Evolutionary conservation across 2,329 filamentous ascomycete species (phyloP).

Genomic region (Trichoderma sp.): DNA sequence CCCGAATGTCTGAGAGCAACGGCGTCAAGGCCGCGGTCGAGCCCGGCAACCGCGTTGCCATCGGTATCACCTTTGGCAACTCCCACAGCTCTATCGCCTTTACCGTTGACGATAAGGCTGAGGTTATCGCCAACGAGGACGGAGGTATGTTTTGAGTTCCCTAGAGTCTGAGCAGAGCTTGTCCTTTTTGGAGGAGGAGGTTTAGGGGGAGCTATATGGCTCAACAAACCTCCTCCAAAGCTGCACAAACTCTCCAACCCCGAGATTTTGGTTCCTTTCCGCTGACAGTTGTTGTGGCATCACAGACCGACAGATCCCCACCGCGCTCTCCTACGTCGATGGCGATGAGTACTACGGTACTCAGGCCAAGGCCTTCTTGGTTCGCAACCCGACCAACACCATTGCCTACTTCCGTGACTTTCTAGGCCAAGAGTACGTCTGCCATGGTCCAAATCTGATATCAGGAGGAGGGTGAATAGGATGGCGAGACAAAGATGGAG

Average conservation of each 20-base stretch:
- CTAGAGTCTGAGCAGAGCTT: neutral
- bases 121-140: conserved; percentile 98
- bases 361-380: conserved; percentile 89
- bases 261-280: neutral
- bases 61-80: conserved; percentile 97
- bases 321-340: conserved; percentile 88
- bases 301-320: conserved; percentile 92
- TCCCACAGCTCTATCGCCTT: conserved; percentile 96
- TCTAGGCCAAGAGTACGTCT: conserved; percentile 79
- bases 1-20: conserved; percentile 48
- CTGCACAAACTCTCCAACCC: neutral
- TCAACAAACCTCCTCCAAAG: neutral
- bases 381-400: conserved; percentile 90
- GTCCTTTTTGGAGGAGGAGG: neutral
- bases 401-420: conserved; percentile 96
- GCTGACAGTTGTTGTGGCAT: conserved; percentile 18
- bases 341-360: conserved; percentile 96
- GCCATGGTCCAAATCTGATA: neutral
- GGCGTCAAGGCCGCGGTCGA: conserved; percentile 43
- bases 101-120: conserved; percentile 88
- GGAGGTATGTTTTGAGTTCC: conserved; percentile 62
- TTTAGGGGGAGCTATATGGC: neutral
- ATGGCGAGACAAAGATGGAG: neutral
- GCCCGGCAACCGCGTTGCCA: conserved; percentile 65
- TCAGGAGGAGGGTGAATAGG: neutral